A percentile compares a stretch with the other conserved stretches of the same genome.
These are phyloP conservation scores for Heliamphora exappendiculata DNA, from an alignment of 148 eudicot species.

Conservation along the genomic window DNA sequence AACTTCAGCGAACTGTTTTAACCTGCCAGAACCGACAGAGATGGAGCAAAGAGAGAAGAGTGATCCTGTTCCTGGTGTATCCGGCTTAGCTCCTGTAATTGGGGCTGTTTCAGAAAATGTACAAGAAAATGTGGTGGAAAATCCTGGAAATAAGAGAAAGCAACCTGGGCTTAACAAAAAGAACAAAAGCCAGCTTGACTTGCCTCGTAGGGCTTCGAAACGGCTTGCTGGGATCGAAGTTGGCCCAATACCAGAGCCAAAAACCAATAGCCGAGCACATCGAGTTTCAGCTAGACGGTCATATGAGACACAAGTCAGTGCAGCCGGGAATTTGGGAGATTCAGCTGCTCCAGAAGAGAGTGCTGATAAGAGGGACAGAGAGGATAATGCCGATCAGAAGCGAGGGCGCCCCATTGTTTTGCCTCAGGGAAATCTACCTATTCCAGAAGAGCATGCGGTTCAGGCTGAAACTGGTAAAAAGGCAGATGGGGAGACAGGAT, in stretches of 20 bases:
- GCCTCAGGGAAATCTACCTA: background rate
- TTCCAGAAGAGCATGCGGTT: slow-evolving; percentile 2
- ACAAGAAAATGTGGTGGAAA: slow-evolving; percentile 15
- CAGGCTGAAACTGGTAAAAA: background rate
- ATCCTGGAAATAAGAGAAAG: slow-evolving; percentile 1
- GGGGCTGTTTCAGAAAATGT: slow-evolving; percentile 29
- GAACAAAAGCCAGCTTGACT: slow-evolving; percentile 10
- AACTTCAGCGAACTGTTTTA: slow-evolving; percentile 19
- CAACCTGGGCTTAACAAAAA: slow-evolving; percentile 2
- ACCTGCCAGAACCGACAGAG: slow-evolving; percentile 29
- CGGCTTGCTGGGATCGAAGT: slow-evolving; percentile 31
- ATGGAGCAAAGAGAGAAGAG: slow-evolving; percentile 31
- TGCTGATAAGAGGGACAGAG: background rate
- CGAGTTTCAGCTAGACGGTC: slow-evolving; percentile 8
- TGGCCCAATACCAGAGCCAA: slow-evolving; percentile 23
- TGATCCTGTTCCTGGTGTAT: slow-evolving; percentile 4
- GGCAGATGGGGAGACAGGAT: slow-evolving; percentile 22
- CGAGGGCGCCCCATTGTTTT: slow-evolving; percentile 9
- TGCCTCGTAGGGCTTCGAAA: slow-evolving; percentile 36
- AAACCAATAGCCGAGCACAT: slow-evolving; percentile 14
- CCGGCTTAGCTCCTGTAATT: slow-evolving; percentile 31
- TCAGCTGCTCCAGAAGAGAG: slow-evolving; percentile 13
- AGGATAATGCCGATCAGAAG: slow-evolving; percentile 17
- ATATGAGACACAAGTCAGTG: slow-evolving; percentile 5
- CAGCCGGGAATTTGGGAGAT: background rate